Evolutionary conservation across 2,329 filamentous ascomycete genomes (phyloP).

Genomic region (Penicillium sumatraense): DNA sequence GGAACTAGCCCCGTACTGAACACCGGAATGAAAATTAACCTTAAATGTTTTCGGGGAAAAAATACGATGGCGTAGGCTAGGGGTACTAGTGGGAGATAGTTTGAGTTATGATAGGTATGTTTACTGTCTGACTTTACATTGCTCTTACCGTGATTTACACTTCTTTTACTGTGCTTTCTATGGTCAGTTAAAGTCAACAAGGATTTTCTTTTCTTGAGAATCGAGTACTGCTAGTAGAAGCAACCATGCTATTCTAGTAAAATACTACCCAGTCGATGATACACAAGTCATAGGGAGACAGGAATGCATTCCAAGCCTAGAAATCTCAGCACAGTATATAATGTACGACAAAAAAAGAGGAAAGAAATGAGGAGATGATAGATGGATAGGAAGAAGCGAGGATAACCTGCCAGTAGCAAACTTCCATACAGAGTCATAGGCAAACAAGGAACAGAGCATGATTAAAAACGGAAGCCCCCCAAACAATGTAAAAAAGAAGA

Average conservation of each 20-base stretch:
- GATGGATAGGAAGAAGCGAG: slow-evolving; percentile 3
- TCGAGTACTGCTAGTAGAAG: background rate
- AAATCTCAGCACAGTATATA: slow-evolving; percentile 14
- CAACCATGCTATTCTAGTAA: no score
- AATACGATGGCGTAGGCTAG: background rate
- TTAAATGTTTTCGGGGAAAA: no score
- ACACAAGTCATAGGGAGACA: slow-evolving; percentile 13
- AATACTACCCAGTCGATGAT: background rate
- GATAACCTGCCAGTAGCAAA: slow-evolving; percentile 11
- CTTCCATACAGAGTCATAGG: slow-evolving; percentile 11
- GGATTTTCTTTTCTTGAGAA: background rate
- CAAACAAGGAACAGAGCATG: slow-evolving; percentile 23
- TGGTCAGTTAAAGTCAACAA: background rate
- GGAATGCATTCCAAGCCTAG: slow-evolving; percentile 13
- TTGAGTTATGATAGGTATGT: no score
- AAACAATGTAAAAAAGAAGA: slow-evolving; percentile 11
- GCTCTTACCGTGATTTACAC: no score
- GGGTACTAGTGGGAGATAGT: background rate
- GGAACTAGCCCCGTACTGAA: no score
- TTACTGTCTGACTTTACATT: no score
- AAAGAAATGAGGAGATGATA: background rate
- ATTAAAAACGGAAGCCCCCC: slow-evolving; percentile 21
- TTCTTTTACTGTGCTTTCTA: no score
- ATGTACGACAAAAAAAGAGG: slow-evolving; percentile 23
- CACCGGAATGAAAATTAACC: no score